Percentiles rank a stretch among this genome's conserved stretches.
Conservation (phyloP, 805 yeast species). For the Candida nitratophila region DNA sequence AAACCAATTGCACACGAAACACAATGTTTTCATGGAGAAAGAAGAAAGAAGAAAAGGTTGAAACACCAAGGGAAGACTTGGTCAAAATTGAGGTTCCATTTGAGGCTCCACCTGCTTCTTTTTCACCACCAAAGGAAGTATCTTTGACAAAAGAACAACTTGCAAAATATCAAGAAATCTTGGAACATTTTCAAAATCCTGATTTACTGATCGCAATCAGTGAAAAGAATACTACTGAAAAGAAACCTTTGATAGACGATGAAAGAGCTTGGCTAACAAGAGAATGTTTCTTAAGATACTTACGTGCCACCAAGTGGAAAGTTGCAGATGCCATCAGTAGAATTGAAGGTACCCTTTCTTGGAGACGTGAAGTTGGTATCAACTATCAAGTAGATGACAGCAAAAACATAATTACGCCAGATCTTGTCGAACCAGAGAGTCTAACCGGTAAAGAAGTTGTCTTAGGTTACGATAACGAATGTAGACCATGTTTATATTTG, state of each 20-base stretch:
- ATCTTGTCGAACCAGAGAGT: slow-evolving; percentile 56
- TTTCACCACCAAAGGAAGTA: slow-evolving; percentile 43
- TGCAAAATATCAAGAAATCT: slow-evolving; percentile 53
- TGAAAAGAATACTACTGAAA: slow-evolving; percentile 33
- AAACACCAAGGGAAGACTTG: slow-evolving; percentile 7
- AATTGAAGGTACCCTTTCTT: slow-evolving; percentile 68
- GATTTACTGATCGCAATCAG: slow-evolving; percentile 41
- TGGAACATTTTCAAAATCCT: slow-evolving; percentile 52
- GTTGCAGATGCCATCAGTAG: slow-evolving; percentile 64
- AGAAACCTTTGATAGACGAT: slow-evolving; percentile 29
- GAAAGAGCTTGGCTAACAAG: slow-evolving; percentile 92
- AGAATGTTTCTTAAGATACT: slow-evolving; percentile 84
- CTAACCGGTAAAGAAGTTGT: slow-evolving; percentile 91
- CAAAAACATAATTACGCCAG: slow-evolving; percentile 43
- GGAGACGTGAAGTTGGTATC: slow-evolving; percentile 94
- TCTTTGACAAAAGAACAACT: slow-evolving; percentile 48
- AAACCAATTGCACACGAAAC: too few relatives aligned
- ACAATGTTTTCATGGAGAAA: slow-evolving; percentile 19
- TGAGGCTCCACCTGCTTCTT: slow-evolving; percentile 39
- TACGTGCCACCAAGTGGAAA: slow-evolving; percentile 92
- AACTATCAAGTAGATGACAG: slow-evolving; percentile 37
- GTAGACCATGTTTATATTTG: slow-evolving; percentile 87
- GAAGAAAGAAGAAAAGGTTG: slow-evolving; percentile 12
- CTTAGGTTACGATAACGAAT: slow-evolving; percentile 82
- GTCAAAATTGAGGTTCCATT: slow-evolving; percentile 42